Evolutionary conservation across 805 yeast species (phyloP).

Genomic region (Metschnikowia hibisci): DNA sequence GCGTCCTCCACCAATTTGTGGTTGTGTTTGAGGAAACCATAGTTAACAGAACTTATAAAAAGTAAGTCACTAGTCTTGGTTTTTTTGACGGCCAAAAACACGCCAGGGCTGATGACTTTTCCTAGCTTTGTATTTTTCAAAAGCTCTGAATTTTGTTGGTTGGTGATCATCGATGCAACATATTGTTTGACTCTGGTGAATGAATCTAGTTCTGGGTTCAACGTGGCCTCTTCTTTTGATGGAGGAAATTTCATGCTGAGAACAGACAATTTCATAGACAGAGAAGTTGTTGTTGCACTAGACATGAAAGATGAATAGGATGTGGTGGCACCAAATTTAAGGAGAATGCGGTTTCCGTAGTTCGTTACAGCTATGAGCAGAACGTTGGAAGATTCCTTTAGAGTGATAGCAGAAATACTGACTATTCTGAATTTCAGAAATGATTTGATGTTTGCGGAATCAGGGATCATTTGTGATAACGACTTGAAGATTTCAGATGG

Average conservation of each 20-base stretch:
- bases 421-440: slow-evolving; percentile 53
- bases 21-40: slow-evolving; percentile 74
- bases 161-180: slow-evolving; percentile 34
- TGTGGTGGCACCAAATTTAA: slow-evolving; percentile 44
- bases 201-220: slow-evolving; percentile 40
- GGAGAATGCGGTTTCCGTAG: slow-evolving; percentile 76
- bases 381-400: slow-evolving; percentile 61
- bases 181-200: slow-evolving; percentile 41
- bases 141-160: slow-evolving; percentile 51
- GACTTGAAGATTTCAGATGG: slow-evolving; percentile 47
- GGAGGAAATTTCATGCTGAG: slow-evolving; percentile 64
- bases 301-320: slow-evolving; percentile 25
- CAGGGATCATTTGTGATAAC: slow-evolving; percentile 49
- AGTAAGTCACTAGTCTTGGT: slow-evolving; percentile 45
- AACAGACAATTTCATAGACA: slow-evolving; percentile 32
- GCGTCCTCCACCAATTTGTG: slow-evolving; percentile 77
- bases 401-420: slow-evolving; percentile 57
- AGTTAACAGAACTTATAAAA: slow-evolving; percentile 78
- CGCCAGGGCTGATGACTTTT: slow-evolving; percentile 77
- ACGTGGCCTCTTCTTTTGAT: slow-evolving; percentile 40
- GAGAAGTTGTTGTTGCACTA: slow-evolving; percentile 22
- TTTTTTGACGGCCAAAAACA: slow-evolving; percentile 65
- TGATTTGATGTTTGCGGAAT: slow-evolving; percentile 51
- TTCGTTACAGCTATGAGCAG: slow-evolving; percentile 75
- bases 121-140: slow-evolving; percentile 56